Evolutionary conservation across 106 monocot genomes (phyloP), one percentile per base, ranked within the genome.

Genomic region (Dendrobium huoshanense): DNA sequence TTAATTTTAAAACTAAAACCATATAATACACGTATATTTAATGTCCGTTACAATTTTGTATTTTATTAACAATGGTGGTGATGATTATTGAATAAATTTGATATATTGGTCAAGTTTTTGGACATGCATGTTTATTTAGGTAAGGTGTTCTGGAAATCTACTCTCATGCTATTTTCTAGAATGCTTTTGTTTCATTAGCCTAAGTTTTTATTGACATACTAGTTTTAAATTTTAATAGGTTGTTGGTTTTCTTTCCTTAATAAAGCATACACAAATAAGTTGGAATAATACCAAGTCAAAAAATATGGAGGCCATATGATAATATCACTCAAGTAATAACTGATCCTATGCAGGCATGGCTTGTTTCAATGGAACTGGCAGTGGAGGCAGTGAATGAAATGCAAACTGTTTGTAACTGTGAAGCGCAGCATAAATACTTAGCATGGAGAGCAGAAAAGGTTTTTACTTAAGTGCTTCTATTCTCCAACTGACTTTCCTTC

Each of bases 371-470:
- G 91, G 95, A 95, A 16, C 70, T 84, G 55, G 91, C 99, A 78
- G 67, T 58, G 25, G 80, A 87, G 84, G 99, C 91, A 82, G 83
- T 70, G 55, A 85, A 91, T 78, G 43, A 78, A 72, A 33, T 7
- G 13, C 74, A 43, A 40, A 84, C 95, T 24, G 72, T 80, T 59
- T 87, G 43, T 37, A 99, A 99, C 67, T 72, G 78, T 64, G 89
- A 93, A 87, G 95, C 93, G 41, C 99, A 99, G 76, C 99, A 99
- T 42, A 90, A 80, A 84, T 99, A 99, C 82, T 92, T 99, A 20
- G 88, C 93, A 48, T 99, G 99, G 99, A 88, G 99, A 88, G 87
- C 95, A 44, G 93, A 95, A 64, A 99, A 99, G 99, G 99, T 99
- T 68, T 5, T 45, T 64, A 37, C n/a, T 67, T 11, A 16, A 41